Evolutionary conservation across 179 eudicot genomes (phyloP).

Genomic region (Pouteria campechiana): DNA sequence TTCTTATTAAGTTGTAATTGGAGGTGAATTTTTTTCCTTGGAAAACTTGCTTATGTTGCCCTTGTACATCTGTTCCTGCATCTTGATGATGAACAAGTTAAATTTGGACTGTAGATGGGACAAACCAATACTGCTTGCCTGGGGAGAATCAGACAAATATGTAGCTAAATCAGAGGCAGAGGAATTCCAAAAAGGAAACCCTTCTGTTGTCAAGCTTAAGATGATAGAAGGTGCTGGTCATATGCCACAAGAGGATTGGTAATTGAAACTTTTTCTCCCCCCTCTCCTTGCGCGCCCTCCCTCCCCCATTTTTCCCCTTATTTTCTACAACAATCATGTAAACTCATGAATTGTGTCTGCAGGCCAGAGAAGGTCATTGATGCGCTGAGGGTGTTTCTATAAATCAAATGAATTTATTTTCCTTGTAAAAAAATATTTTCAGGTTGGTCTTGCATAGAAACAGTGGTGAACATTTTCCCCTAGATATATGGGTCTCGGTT

Average conservation of each 20-base stretch:
- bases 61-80: not conserved
- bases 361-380: conserved; percentile 98
- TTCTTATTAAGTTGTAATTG: too few relatives aligned
- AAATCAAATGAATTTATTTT: too few relatives aligned
- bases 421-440: too few relatives aligned
- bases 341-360: conserved; percentile 11
- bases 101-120: conserved; percentile 59
- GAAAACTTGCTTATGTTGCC: not conserved
- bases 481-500: too few relatives aligned
- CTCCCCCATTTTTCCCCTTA: not conserved
- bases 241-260: conserved; percentile 99
- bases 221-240: conserved; percentile 99
- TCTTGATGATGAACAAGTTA: conserved; percentile 3
- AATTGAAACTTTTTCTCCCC: too few relatives aligned
- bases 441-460: too few relatives aligned
- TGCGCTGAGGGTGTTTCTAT: conserved; percentile 64
- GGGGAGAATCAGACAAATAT: conserved; percentile 96
- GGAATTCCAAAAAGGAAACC: conserved; percentile 76
- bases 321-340: not conserved
- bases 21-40: too few relatives aligned
- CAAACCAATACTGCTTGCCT: conserved; percentile 68
- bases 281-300: not conserved
- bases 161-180: conserved; percentile 86
- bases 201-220: conserved; percentile 58
- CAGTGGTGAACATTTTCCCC: too few relatives aligned